Conservation (phyloP, 2,329 filamentous ascomycete species). For the Claviceps sp. region DNA sequence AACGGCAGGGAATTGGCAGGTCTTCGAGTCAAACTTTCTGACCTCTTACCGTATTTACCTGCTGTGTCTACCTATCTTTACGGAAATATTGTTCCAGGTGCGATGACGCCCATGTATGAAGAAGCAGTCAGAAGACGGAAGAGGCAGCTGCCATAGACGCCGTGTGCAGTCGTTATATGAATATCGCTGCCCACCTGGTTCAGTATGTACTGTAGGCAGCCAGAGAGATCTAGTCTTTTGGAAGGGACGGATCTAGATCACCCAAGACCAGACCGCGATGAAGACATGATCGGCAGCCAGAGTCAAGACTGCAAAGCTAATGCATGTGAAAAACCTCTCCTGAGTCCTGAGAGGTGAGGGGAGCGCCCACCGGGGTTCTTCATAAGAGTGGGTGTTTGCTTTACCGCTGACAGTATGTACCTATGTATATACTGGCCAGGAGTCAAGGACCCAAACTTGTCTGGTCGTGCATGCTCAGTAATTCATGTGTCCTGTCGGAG, state of each 20-base stretch:
- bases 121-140: not conserved
- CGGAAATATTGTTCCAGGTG: not conserved
- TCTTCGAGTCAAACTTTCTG: too few species aligned
- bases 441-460: not conserved
- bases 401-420: not conserved
- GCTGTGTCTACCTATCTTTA: not conserved
- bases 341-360: not conserved
- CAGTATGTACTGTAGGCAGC: not conserved
- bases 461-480: not conserved
- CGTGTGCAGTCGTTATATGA: not conserved
- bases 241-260: not conserved
- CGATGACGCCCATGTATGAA: not conserved
- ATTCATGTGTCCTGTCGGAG: not conserved
- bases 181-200: not conserved
- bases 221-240: not conserved
- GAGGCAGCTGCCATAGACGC: not conserved
- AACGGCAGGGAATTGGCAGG: too few species aligned
- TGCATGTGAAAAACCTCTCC: not conserved
- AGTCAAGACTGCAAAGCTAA: not conserved
- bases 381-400: not conserved
- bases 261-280: not conserved
- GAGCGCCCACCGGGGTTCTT: not conserved
- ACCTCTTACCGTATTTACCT: too few species aligned
- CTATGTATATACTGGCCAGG: not conserved
- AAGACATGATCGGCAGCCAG: conserved; percentile 1